Evolutionary conservation across 805 yeast genomes (phyloP), one percentile per base, ranked within the genome.

Genomic region (Candida nitratophila): DNA sequence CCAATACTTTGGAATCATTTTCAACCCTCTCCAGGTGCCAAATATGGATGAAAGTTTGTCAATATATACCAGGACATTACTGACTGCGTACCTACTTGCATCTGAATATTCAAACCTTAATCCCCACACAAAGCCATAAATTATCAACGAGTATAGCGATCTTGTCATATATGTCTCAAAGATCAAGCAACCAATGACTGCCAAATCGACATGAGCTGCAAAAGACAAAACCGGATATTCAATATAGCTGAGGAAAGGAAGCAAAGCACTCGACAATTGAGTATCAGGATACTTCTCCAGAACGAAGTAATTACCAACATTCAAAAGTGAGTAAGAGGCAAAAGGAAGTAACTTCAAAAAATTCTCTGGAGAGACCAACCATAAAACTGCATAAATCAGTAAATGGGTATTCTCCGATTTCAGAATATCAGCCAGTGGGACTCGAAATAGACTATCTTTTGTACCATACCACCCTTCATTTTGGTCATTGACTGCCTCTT

Each of bases 371-470:
- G 74, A 66, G 10, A 56, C 53, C 24, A 61, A 38, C 73, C 73
- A 69, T 21, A 70, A 54, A n/a, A 56, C 47, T 1, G 70, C 53
- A 51, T 61, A 66, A 0, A 63, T 61, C 34, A 69, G 53, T 38
- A 70, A 45, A 35, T 66, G 71, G 0, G 69, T 59, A 45, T 70
- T 68, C 43, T 69, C 73, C n/a, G 71, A 63, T 49, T 60, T 66
- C 39, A 70, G 50, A 5, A 65, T 53, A 39, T 63, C 66, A 9
- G 71, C 59, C 17, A 69, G 47, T 12, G 61, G 56, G 27, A 64
- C 50, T 30, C 34, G 36, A 19, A 41, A 46, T 21, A 43, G 38
- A 30, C 37, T 31, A 9, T 41, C 30, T 20, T 41, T 31, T 21
- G 33, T 35, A 17, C 19, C 21, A 31, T 40, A 31, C 1, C 24